These are phyloP conservation scores for Aphanocladium album DNA, from an alignment of 2,329 filamentous ascomycete genomes.

Conservation along the genomic window DNA sequence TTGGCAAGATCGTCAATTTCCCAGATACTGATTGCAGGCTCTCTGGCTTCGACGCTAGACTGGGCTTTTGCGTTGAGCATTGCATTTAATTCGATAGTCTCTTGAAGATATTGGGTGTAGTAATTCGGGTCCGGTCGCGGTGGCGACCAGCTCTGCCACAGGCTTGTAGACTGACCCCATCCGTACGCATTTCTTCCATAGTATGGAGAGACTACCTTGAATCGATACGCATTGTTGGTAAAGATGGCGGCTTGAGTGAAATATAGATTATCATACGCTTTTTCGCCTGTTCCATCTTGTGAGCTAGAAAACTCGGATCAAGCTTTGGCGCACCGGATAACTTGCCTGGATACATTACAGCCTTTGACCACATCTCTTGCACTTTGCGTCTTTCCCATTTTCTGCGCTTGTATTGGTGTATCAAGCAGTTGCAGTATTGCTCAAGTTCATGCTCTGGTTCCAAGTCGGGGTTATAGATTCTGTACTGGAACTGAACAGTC, in stretches of 20 bases:
- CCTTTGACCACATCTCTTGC: conserved; percentile 38
- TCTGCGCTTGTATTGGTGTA: conserved; percentile 33
- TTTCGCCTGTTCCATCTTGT: conserved; percentile 22
- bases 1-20: conserved; percentile 4
- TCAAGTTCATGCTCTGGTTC: conserved; percentile 42
- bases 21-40: conserved; percentile 14
- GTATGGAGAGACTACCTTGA: conserved; percentile 13
- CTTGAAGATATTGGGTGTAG: conserved; percentile 10
- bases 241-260: conserved; percentile 1
- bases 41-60: conserved; percentile 8
- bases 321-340: neutral
- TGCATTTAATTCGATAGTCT: conserved; percentile 12
- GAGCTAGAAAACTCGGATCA: neutral
- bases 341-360: conserved; percentile 40
- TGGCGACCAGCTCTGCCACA: neutral
- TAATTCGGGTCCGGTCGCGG: neutral
- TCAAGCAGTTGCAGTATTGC: conserved; percentile 33
- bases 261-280: conserved; percentile 24
- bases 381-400: conserved; percentile 33
- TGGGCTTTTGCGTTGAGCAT: conserved; percentile 9
- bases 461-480: conserved; percentile 41
- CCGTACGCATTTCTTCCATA: neutral
- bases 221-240: conserved; percentile 14
- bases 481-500: conserved; percentile 31
- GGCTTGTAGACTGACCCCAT: neutral